Base-by-base conservation (phyloP, 148 eudicot species). In the Diospyros kaki region DNA sequence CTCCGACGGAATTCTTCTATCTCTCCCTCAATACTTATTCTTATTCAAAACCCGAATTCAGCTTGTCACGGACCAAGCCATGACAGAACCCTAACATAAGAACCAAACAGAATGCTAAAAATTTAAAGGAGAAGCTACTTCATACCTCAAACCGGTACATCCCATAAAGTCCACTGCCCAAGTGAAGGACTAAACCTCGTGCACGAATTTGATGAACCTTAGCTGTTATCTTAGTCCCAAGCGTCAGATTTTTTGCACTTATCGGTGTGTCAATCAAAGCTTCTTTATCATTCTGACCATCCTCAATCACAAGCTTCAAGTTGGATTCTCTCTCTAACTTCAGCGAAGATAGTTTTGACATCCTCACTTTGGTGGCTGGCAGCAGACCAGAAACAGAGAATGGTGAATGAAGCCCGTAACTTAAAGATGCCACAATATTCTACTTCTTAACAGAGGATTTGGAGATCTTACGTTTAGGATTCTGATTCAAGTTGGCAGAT, bases 131-230 rank as follows among this genome's bases (percentile, higher is more conserved):
- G 44, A 56, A 12, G 12, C 39, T 14, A 43, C n/a, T 70, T 72
- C 74, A 74, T 85, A 94, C 98, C 97, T 90, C 91, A 84, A 90
- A 95, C 40, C 90, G 92, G 51, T 81, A 84, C 97, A 95, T 95
- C 64, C 97, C 98, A 75, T 83, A 89, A 56, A 95, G 73, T 56
- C 91, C 97, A 59, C 88, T 87, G 56, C 93, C 96, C 81, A 92
- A 76, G 82, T 95, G 96, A 58, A 95, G 94, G 68, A 94, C 94
- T 79, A 94, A 81, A 28, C 97, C 98, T 51, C 79, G 97, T 53
- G 92, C 84, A 76, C 98, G 97, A 71, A 92, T 79, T 84, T 92
- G 96, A 82, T 85, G 77, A 77, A 95, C 94, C 83, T 81, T 92
- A 42, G 96, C 96, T 54, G 83, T 89, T 70, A 90, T 79, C 81